Percentiles rank a stretch among this genome's conserved stretches.
phyloP scores from a whole-genome alignment of 1,284 basidiomycete genomes.

The Kalmanozyma brasiliensis region DNA sequence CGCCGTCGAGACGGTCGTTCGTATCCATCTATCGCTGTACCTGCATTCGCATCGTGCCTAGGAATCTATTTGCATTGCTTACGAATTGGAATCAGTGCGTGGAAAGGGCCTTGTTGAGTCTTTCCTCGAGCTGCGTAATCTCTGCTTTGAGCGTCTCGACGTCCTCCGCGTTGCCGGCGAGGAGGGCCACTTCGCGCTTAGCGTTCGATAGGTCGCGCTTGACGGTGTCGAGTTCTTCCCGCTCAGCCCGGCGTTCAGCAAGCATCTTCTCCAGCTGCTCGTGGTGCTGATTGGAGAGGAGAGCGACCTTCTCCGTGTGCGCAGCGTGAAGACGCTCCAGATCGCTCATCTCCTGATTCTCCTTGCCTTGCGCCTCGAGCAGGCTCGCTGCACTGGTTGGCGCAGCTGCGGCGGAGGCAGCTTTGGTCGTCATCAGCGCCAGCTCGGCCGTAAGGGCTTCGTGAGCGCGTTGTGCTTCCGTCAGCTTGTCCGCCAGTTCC shows the following conservation, averaged over 20 bases:
- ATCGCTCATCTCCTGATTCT: slow-evolving; percentile 42
- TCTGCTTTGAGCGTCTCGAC: slow-evolving; percentile 40
- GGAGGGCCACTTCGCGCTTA: slow-evolving; percentile 45
- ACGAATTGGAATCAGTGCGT: no score
- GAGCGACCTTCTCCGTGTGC: slow-evolving; percentile 46
- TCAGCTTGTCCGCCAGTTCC: slow-evolving; percentile 52
- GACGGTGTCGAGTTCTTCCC: slow-evolving; percentile 27
- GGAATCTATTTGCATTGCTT: no score
- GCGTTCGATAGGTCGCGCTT: slow-evolving; percentile 43
- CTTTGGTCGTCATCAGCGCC: slow-evolving; percentile 30
- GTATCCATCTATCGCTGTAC: slow-evolving; percentile 44
- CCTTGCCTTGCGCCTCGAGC: slow-evolving; percentile 29
- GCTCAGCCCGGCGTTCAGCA: slow-evolving; percentile 21
- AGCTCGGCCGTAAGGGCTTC: slow-evolving; percentile 35
- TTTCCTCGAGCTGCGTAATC: slow-evolving; percentile 25
- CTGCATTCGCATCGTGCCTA: slow-evolving; percentile 27
- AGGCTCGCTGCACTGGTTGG: slow-evolving; percentile 27
- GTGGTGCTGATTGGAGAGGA: slow-evolving; percentile 36
- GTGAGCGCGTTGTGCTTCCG: slow-evolving; percentile 44
- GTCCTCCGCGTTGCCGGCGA: slow-evolving; percentile 36
- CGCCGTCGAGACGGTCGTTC: slow-evolving; percentile 36
- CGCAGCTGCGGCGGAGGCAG: slow-evolving; percentile 24
- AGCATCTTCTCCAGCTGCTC: slow-evolving; percentile 34
- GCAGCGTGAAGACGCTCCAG: slow-evolving; percentile 49
- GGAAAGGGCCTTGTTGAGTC: no score